Evolutionary conservation across 1,284 basidiomycete genomes (phyloP).

Genomic region (Sporisorium sorghi): DNA sequence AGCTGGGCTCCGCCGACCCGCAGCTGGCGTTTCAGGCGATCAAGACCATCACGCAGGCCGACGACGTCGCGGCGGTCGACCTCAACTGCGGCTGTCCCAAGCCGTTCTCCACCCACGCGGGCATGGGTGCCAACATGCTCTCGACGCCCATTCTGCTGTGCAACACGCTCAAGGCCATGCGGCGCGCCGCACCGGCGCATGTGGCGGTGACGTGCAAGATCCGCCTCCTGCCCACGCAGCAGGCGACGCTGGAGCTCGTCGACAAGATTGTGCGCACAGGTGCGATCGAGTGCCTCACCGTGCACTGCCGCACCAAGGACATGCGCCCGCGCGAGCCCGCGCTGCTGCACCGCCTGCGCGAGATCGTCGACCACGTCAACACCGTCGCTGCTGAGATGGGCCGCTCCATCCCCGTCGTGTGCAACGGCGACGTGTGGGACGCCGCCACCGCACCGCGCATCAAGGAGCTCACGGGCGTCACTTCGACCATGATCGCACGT

Average conservation of each 20-base stretch:
- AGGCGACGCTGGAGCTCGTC: conserved; percentile 87
- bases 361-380: conserved; percentile 84
- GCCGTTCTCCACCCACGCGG: conserved; percentile 91
- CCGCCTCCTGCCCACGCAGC: conserved; percentile 84
- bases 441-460: conserved; percentile 83
- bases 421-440: conserved; percentile 91
- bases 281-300: conserved; percentile 83
- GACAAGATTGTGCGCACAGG: conserved; percentile 87
- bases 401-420: conserved; percentile 81
- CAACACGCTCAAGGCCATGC: conserved; percentile 72
- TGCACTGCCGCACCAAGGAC: conserved; percentile 92
- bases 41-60: conserved; percentile 78
- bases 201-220: conserved; percentile 77
- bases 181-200: conserved; percentile 73
- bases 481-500: conserved; percentile 94
- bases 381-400: conserved; percentile 72
- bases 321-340: conserved; percentile 90
- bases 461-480: conserved; percentile 77
- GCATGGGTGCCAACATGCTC: conserved; percentile 96
- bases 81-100: conserved; percentile 90
- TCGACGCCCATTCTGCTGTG: conserved; percentile 91
- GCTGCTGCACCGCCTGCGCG: conserved; percentile 80
- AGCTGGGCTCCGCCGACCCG: conserved; percentile 90
- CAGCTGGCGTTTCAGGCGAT: conserved; percentile 91
- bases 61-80: conserved; percentile 91